Base-by-base conservation (phyloP, 805 yeast species). In the Yamadazyma tumulicola region DNA sequence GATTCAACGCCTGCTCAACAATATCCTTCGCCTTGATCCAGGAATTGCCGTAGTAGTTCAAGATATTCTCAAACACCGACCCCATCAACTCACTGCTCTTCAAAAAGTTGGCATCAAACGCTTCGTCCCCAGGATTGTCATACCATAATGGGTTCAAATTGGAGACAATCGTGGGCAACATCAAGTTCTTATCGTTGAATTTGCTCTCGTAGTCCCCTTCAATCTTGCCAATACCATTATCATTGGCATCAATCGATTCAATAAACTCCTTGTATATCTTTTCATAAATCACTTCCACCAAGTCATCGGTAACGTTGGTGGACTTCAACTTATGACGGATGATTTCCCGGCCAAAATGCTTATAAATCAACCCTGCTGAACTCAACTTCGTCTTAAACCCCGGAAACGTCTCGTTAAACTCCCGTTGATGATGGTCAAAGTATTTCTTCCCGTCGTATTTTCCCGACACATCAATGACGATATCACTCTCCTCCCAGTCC, bases 381-480 rank as follows among this genome's bases (percentile, higher is more conserved):
- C 95, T 82, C 45, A 93, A 72, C 59, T 87, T 89, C 33, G 97
- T 93, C 41, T 66, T 58, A 54, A 68, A 83, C 6, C 69, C 61
- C 1, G 57, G 69, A 54, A 93, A 91, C 4, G 83, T 77, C 47
- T 83, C 89, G 19, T 64, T 62, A 53, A 93, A 93, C 13, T 84
- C 97, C 44, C 97, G 77, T 67, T 93, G 98, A 64, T 93, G 98
- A 56, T 93, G 98, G 58, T 93, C 98, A 58, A 86, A 91, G 57
- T 71, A 85, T 62, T 89, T 89, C 26, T 67, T 69, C 10, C 83
- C 85, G 55, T 88, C 96, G 59, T 89, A 93, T 55, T 84, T 72
- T 10, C 95, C 98, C 54, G 94, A 76, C 33, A 93, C 98, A 63
- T 93, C 98, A 37, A 93, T 91, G 21, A 93, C 95, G 38, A 93